phyloP scores from a whole-genome alignment of 208 protist species.

The Crithidia sp. region DNA sequence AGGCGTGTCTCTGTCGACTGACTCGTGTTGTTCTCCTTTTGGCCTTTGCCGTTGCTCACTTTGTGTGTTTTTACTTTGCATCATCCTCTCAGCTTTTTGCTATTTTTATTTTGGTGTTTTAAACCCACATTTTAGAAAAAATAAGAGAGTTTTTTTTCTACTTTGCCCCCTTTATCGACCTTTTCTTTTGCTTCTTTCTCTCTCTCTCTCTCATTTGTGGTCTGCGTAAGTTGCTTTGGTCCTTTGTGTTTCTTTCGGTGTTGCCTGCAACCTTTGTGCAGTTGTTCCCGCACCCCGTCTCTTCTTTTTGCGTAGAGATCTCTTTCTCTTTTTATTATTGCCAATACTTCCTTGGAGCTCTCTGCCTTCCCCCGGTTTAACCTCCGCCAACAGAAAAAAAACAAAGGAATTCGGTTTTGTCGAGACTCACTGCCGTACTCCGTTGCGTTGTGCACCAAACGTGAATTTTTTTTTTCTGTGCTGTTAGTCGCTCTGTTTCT shows the following conservation, averaged over 20 bases:
- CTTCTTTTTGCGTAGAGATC: no score
- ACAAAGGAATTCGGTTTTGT: no score
- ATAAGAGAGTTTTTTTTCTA: background rate
- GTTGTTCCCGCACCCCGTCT: no score
- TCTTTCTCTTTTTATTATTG: no score
- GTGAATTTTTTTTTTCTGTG: no score
- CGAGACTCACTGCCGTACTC: no score
- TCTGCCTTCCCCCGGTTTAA: background rate
- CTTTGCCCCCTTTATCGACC: background rate
- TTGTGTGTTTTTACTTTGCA: background rate
- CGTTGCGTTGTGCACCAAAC: no score
- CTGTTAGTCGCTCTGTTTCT: background rate
- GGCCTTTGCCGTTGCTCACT: background rate
- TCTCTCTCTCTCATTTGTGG: slow-evolving; percentile 6
- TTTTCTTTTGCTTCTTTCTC: slow-evolving; percentile 17
- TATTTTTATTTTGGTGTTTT: background rate
- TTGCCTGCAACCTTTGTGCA: no score
- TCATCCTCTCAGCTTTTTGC: background rate
- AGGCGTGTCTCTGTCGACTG: no score
- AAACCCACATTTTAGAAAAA: background rate
- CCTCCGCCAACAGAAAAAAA: no score
- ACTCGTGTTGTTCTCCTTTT: background rate
- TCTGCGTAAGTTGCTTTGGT: no score
- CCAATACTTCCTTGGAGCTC: background rate
- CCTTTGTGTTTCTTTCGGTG: no score